These are phyloP conservation scores for Ophiognomonia clavigignenti-juglandacearum DNA, from an alignment of 2,329 filamentous ascomycete species.

Conservation along the genomic window DNA sequence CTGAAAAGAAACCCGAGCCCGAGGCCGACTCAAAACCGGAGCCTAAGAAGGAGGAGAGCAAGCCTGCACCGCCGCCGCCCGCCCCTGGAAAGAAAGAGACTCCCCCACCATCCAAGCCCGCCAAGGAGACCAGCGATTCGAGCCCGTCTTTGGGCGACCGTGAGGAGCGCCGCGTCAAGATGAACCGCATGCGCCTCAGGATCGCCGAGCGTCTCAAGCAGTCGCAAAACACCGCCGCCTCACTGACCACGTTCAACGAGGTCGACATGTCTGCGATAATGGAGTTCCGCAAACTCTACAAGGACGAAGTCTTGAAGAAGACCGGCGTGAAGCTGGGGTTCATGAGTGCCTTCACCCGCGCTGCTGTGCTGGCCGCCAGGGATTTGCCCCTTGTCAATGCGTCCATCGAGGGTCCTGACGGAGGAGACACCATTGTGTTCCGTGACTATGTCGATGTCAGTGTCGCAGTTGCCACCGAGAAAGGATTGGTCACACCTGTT, in stretches of 20 bases:
- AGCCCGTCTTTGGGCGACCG: constrained; percentile 59
- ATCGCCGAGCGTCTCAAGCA: constrained; percentile 98
- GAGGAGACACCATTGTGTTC: constrained; percentile 97
- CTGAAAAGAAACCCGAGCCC: constrained; percentile 35
- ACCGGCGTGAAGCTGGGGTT: constrained; percentile 98
- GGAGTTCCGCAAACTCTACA: constrained; percentile 96
- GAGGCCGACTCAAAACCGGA: constrained; percentile 26
- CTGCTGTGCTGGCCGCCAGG: constrained; percentile 85
- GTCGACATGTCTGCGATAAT: constrained; percentile 98
- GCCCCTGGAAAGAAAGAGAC: constrained; percentile 25
- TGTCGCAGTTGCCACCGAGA: constrained; percentile 94
- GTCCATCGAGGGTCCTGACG: constrained; percentile 91
- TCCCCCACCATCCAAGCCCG: constrained; percentile 15
- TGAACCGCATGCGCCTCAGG: constrained; percentile 98
- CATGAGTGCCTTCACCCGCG: constrained; percentile 95
- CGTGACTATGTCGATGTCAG: constrained; percentile 97
- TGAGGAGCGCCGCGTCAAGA: constrained; percentile 93
- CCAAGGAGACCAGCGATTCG: constrained; percentile 34
- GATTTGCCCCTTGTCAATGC: constrained; percentile 94
- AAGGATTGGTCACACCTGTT: constrained; percentile 93
- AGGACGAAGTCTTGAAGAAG: constrained; percentile 93
- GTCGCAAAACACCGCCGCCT: constrained; percentile 96
- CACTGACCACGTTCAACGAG: constrained; percentile 97
- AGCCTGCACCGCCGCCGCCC: constrained; percentile 26
- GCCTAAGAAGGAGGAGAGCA: constrained; percentile 27